Evolutionary conservation across 805 yeast species (phyloP).

Genomic region (Cyberlindnera japonica): DNA sequence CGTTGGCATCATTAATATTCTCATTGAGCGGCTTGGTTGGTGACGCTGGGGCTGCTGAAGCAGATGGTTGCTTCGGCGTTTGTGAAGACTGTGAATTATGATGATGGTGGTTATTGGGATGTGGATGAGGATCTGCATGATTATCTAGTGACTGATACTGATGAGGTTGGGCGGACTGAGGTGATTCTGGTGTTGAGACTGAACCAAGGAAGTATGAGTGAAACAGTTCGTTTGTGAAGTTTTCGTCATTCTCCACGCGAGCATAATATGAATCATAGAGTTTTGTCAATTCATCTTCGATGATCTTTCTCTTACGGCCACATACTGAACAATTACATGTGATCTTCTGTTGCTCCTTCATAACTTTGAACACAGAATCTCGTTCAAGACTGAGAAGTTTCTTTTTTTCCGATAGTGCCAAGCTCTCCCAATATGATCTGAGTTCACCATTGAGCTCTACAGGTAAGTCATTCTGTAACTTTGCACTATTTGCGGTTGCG

Average conservation of each 20-base stretch:
- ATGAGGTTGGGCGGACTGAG: not conserved
- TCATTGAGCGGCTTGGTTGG: too few relatives aligned
- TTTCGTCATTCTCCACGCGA: slow-evolving; percentile 18
- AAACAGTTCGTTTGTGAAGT: slow-evolving; percentile 16
- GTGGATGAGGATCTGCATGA: too few relatives aligned
- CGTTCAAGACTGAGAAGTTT: slow-evolving; percentile 63
- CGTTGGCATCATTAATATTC: too few relatives aligned
- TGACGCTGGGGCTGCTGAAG: slow-evolving; percentile 8
- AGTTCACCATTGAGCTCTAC: slow-evolving; percentile 24
- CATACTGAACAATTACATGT: slow-evolving; percentile 73
- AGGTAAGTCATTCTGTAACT: slow-evolving; percentile 17
- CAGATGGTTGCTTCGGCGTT: not conserved
- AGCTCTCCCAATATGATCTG: slow-evolving; percentile 56
- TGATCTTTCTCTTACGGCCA: slow-evolving; percentile 65
- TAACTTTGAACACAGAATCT: slow-evolving; percentile 60
- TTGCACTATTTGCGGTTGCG: slow-evolving; percentile 34
- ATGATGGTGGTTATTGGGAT: too few relatives aligned
- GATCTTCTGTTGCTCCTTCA: slow-evolving; percentile 55
- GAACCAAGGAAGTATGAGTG: slow-evolving; percentile 8
- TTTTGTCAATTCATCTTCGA: slow-evolving; percentile 73
- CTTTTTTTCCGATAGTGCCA: slow-evolving; percentile 57
- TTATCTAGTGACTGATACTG: too few relatives aligned
- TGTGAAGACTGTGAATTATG: too few relatives aligned
- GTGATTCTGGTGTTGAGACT: not conserved
- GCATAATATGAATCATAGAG: slow-evolving; percentile 68